phyloP scores from a whole-genome alignment of 257 asterid genomes.

The Solanum neorickii region DNA sequence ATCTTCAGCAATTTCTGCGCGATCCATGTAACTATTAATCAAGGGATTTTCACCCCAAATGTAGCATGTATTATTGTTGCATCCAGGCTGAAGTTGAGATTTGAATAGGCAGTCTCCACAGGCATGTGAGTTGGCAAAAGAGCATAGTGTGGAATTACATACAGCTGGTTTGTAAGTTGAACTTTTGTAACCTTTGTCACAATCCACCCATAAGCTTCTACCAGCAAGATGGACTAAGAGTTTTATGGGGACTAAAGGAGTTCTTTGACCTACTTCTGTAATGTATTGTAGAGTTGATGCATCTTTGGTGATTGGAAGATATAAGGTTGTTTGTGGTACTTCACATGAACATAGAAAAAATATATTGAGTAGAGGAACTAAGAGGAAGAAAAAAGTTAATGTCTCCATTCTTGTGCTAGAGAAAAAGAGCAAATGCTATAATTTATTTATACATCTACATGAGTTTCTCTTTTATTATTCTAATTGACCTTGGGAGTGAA shows the following conservation, averaged over 20 bases:
- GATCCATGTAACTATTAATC: too few species aligned
- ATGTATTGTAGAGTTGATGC: not conserved
- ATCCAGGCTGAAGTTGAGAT: too few species aligned
- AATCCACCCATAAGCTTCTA: constrained; percentile 50
- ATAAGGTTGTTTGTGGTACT: not conserved
- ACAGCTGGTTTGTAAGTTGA: too few species aligned
- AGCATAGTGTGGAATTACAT: too few species aligned
- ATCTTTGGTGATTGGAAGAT: not conserved
- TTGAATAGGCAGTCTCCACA: too few species aligned
- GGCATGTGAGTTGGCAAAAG: too few species aligned
- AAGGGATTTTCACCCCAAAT: too few species aligned
- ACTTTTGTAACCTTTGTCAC: too few species aligned
- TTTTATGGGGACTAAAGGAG: not conserved
- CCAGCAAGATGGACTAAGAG: constrained; percentile 6
- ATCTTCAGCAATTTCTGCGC: too few species aligned
- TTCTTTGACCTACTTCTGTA: not conserved
- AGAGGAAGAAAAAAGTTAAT: not conserved
- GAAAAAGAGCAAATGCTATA: not conserved
- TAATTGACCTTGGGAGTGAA: not conserved
- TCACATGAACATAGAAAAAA: not conserved
- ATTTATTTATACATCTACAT: not conserved
- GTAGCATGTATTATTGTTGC: too few species aligned
- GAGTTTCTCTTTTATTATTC: not conserved
- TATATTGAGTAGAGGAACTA: not conserved
- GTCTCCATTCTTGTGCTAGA: not conserved